Evolutionary conservation across 495 filamentous ascomycete genomes (phyloP).

Genomic region (Tricharina praecox): DNA sequence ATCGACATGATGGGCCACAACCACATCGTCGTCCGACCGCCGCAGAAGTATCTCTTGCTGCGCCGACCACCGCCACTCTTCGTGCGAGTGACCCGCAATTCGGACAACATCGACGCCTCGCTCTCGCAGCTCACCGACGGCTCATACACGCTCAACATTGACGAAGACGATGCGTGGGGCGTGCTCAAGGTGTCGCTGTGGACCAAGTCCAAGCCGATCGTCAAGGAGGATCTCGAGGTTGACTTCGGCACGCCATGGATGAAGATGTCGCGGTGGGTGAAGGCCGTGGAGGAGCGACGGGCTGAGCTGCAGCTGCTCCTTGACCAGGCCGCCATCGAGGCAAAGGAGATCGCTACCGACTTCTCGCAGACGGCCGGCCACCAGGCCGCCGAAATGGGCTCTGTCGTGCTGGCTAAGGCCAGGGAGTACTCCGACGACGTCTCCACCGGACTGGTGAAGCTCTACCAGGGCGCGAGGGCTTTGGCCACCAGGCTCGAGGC

Average conservation of each 20-base stretch:
- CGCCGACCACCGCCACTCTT: constrained; percentile 37
- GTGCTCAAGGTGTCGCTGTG: constrained; percentile 40
- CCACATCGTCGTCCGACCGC: constrained; percentile 43
- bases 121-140: constrained; percentile 40
- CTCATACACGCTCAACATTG: constrained; percentile 39
- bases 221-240: constrained; percentile 37
- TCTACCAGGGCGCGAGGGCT: constrained; percentile 14
- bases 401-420: constrained; percentile 11
- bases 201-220: constrained; percentile 35
- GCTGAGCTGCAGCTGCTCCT: constrained; percentile 35
- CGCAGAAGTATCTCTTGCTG: constrained; percentile 32
- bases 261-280: constrained; percentile 41
- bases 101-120: constrained; percentile 32
- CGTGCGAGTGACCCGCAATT: constrained; percentile 35
- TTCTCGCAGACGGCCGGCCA: constrained; percentile 16
- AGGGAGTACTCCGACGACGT: constrained; percentile 15
- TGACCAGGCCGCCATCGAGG: constrained; percentile 33
- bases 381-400: constrained; percentile 15
- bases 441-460: constrained; percentile 14
- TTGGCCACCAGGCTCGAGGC: too few species aligned
- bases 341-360: constrained; percentile 19
- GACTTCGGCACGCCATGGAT: constrained; percentile 49
- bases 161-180: constrained; percentile 39
- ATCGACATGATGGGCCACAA: constrained; percentile 45
- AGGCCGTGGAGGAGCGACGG: constrained; percentile 34